phyloP scores from a whole-genome alignment of 1,139 yeast genomes.

The Taphrina wiesneri region DNA sequence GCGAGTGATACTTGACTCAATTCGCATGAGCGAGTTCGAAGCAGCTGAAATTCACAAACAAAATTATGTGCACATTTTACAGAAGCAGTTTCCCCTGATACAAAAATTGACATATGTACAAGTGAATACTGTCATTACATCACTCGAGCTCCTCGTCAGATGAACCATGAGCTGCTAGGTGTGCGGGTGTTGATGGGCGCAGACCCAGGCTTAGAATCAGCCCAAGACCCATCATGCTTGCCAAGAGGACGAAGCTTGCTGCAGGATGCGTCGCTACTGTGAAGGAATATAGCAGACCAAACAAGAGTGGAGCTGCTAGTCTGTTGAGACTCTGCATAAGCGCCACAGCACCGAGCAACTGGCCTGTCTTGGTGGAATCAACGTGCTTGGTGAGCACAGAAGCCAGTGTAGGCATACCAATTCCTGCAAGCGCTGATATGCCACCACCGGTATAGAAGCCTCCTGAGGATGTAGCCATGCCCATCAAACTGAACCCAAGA shows the following conservation, averaged over 20 bases:
- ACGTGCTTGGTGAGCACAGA: constrained; percentile 57
- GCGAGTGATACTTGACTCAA: too few relatives aligned
- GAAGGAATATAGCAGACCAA: constrained; percentile 42
- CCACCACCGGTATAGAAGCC: constrained; percentile 44
- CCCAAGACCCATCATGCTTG: constrained; percentile 14
- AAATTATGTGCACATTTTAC: neutral
- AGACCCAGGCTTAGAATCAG: constrained; percentile 13
- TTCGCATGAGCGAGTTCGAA: too few relatives aligned
- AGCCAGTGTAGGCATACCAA: constrained; percentile 54
- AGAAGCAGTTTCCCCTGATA: neutral
- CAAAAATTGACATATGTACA: neutral
- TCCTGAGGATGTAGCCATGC: constrained; percentile 45
- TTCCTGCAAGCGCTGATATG: constrained; percentile 55
- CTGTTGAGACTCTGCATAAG: constrained; percentile 43
- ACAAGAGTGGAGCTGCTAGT: constrained; percentile 44
- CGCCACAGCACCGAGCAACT: constrained; percentile 46
- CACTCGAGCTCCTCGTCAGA: neutral
- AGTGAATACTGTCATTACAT: neutral
- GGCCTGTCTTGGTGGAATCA: constrained; percentile 44
- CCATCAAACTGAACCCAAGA: constrained; percentile 50
- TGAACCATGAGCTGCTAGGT: neutral
- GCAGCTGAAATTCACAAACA: too few relatives aligned
- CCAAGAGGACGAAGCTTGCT: constrained; percentile 42
- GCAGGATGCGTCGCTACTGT: constrained; percentile 45
- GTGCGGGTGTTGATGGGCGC: constrained; percentile 8